phyloP scores from a whole-genome alignment of 352 stramenopile genomes.

The Ophiocytium majus region DNA sequence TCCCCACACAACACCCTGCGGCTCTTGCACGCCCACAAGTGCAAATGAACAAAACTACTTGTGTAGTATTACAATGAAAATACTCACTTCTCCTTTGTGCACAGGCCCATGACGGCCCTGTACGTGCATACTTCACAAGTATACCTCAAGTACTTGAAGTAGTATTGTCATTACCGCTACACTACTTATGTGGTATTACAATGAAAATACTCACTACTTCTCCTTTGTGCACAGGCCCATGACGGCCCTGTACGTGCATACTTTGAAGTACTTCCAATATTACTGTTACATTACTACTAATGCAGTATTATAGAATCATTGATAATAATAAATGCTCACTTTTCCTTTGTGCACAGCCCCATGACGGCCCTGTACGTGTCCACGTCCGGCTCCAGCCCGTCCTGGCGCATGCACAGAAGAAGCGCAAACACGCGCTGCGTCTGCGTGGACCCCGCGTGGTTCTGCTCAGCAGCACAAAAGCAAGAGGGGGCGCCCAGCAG shows the following conservation, averaged over 20 bases:
- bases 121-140: conserved; percentile 48
- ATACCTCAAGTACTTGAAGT: too few relatives aligned
- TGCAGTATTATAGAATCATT: too few relatives aligned
- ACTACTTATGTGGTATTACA: too few relatives aligned
- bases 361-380: conserved; percentile 45
- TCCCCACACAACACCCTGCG: conserved; percentile 35
- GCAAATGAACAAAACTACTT: too few relatives aligned
- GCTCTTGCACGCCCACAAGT: too few relatives aligned
- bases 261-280: too few relatives aligned
- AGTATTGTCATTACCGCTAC: too few relatives aligned
- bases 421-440: conserved; percentile 40
- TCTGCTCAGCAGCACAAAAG: conserved; percentile 21
- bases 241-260: conserved; percentile 30
- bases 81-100: conserved; percentile 33
- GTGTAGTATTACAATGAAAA: too few relatives aligned
- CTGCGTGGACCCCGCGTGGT: conserved; percentile 31
- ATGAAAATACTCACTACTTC: too few relatives aligned
- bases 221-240: conserved; percentile 49
- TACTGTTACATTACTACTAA: too few relatives aligned
- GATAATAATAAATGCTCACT: conserved; percentile 14
- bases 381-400: conserved; percentile 29
- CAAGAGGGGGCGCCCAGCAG: too few relatives aligned
- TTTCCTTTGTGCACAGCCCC: conserved; percentile 44
- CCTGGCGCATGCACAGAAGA: conserved; percentile 39
- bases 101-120: conserved; percentile 42